Conservation (phyloP, 768 basidiomycete genomes). For the Guyanaporus albipodus region DNA sequence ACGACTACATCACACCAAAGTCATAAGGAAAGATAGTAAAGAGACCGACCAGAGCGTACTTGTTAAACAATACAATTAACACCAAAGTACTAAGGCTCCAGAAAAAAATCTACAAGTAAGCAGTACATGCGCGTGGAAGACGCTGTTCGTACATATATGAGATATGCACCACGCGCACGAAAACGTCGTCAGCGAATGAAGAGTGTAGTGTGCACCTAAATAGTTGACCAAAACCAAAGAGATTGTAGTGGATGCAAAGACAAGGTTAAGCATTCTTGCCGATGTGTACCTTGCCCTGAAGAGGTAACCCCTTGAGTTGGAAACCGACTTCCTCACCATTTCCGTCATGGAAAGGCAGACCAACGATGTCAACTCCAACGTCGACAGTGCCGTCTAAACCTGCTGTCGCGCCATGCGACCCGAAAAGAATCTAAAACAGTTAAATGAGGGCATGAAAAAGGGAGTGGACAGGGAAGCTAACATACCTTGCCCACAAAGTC, state of each 20-base stretch:
- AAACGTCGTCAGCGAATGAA: slow-evolving; percentile 5
- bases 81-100: background rate
- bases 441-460: slow-evolving; percentile 1
- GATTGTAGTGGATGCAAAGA: background rate
- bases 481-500: slow-evolving; percentile 72
- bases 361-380: slow-evolving; percentile 55
- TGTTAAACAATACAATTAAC: background rate
- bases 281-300: slow-evolving; percentile 61
- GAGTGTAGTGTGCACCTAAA: slow-evolving; percentile 1
- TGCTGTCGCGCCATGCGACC: slow-evolving; percentile 58
- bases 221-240: background rate
- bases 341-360: slow-evolving; percentile 50
- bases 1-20: too few relatives aligned
- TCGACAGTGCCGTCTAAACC: slow-evolving; percentile 64
- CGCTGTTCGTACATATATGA: slow-evolving; percentile 4
- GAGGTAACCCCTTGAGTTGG: slow-evolving; percentile 59
- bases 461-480: background rate
- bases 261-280: slow-evolving; percentile 46
- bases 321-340: slow-evolving; percentile 42
- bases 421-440: slow-evolving; percentile 61
- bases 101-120: slow-evolving; percentile 18
- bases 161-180: slow-evolving; percentile 8
- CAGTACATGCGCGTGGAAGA: slow-evolving; percentile 13
- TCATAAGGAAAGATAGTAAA: too few relatives aligned
- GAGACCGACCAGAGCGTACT: background rate